phyloP scores from a whole-genome alignment of 129 eudicot genomes.

The Erigeron canadensis region DNA sequence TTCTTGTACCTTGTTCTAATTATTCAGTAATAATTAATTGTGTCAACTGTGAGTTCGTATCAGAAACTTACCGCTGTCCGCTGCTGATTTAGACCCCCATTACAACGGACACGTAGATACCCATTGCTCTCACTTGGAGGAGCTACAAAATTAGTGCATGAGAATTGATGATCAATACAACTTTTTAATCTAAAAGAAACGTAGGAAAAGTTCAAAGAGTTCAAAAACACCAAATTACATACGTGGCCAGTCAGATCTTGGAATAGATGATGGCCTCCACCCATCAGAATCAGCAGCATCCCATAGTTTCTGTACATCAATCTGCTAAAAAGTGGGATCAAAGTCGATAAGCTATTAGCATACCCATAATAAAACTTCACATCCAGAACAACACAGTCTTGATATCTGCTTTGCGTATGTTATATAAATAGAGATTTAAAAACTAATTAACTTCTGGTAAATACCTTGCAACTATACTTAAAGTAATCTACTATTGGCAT shows the following conservation, averaged over 20 bases:
- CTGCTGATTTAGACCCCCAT: conserved; percentile 97
- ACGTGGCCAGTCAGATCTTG: conserved; percentile 91
- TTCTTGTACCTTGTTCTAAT: no score
- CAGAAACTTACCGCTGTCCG: conserved; percentile 91
- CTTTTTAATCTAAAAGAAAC: conserved; percentile 8
- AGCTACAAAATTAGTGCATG: conserved; percentile 46
- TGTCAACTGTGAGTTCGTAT: no score
- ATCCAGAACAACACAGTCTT: conserved; percentile 3
- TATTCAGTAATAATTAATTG: no score
- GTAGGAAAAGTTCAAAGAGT: not conserved
- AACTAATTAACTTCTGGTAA: conserved; percentile 12
- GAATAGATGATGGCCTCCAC: conserved; percentile 92
- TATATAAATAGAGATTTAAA: not conserved
- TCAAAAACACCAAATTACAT: conserved; percentile 26
- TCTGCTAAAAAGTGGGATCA: conserved; percentile 39
- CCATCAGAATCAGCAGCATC: conserved; percentile 77
- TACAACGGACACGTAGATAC: conserved; percentile 92
- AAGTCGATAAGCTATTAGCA: conserved; percentile 6
- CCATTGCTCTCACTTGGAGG: conserved; percentile 87
- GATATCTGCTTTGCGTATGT: conserved; percentile 3
- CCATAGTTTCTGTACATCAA: conserved; percentile 73
- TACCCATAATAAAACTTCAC: not conserved
- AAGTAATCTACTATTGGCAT: conserved; percentile 1
- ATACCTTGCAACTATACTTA: conserved; percentile 13
- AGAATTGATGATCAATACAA: not conserved